Percentiles rank a stretch among this genome's conserved stretches.
Evolutionary conservation across 31 red algal species (phyloP).

Genomic region (Asparagopsis taxiformis): DNA sequence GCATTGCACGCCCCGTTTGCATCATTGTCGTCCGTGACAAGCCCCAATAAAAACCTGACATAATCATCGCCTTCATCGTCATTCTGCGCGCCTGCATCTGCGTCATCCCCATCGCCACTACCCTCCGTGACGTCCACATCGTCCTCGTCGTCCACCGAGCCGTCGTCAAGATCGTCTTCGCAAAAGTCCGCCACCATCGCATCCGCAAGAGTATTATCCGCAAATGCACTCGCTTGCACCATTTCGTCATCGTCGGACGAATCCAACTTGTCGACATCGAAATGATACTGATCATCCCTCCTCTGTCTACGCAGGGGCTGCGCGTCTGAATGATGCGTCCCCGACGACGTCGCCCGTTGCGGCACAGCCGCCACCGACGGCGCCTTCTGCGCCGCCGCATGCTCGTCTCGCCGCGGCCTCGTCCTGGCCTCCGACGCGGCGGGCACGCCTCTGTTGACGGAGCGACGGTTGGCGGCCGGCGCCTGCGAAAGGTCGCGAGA

Average conservation of each 20-base stretch:
- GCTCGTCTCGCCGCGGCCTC: neutral
- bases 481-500: neutral
- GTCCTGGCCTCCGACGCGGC: neutral
- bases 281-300: neutral
- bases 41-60: neutral
- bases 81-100: neutral
- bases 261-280: conserved; percentile 1
- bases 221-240: neutral
- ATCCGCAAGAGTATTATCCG: neutral
- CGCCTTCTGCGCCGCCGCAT: neutral
- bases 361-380: neutral
- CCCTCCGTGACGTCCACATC: conserved; percentile 1
- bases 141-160: conserved; percentile 1
- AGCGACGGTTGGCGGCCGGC: neutral
- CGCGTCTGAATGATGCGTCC: neutral
- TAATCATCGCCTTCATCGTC: conserved; percentile 4
- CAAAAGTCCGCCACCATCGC: neutral
- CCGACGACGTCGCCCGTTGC: neutral
- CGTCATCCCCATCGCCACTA: neutral
- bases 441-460: neutral
- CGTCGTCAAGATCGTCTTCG: neutral
- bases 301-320: neutral
- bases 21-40: neutral
- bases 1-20: neutral
- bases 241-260: conserved; percentile 21